phyloP scores from a whole-genome alignment of 306 rosid genomes.

The Alnus glutinosa region DNA sequence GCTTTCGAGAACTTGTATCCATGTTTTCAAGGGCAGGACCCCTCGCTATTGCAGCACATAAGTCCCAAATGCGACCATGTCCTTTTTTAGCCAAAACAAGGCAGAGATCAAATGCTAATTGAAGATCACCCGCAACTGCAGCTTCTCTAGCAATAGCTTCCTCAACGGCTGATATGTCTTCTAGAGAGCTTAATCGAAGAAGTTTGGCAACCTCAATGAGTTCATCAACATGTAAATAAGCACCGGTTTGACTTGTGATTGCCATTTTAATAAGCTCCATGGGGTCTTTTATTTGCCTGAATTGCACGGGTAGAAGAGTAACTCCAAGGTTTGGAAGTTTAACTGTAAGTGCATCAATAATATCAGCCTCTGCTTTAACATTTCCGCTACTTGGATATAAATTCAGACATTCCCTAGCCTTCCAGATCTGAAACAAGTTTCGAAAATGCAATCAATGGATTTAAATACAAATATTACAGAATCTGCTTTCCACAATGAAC shows the following conservation, averaged over 20 bases:
- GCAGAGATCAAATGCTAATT: slow-evolving; percentile 95
- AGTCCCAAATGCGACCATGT: slow-evolving; percentile 92
- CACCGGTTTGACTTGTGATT: slow-evolving; percentile 80
- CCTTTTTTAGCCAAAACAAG: slow-evolving; percentile 85
- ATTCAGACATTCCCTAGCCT: slow-evolving; percentile 92
- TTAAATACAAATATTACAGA: background rate
- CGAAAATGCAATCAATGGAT: slow-evolving; percentile 31
- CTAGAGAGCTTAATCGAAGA: slow-evolving; percentile 81
- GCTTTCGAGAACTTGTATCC: slow-evolving; percentile 87
- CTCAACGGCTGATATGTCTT: slow-evolving; percentile 79
- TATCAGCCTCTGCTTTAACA: slow-evolving; percentile 79
- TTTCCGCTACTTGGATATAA: slow-evolving; percentile 65
- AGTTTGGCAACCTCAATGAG: slow-evolving; percentile 89
- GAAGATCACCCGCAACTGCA: slow-evolving; percentile 99
- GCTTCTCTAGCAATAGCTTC: slow-evolving; percentile 99
- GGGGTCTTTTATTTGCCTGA: slow-evolving; percentile 88
- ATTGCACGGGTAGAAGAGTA: slow-evolving; percentile 93
- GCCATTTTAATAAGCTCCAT: slow-evolving; percentile 93
- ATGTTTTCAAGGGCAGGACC: slow-evolving; percentile 98
- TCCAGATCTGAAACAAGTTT: slow-evolving; percentile 81
- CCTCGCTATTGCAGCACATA: slow-evolving; percentile 98
- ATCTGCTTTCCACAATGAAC: background rate
- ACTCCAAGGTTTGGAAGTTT: slow-evolving; percentile 95
- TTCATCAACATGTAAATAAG: slow-evolving; percentile 93
- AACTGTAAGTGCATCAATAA: slow-evolving; percentile 79